These are phyloP conservation scores for Desmodesmus armatus DNA, from an alignment of 139 green algal species.

Conservation along the genomic window DNA sequence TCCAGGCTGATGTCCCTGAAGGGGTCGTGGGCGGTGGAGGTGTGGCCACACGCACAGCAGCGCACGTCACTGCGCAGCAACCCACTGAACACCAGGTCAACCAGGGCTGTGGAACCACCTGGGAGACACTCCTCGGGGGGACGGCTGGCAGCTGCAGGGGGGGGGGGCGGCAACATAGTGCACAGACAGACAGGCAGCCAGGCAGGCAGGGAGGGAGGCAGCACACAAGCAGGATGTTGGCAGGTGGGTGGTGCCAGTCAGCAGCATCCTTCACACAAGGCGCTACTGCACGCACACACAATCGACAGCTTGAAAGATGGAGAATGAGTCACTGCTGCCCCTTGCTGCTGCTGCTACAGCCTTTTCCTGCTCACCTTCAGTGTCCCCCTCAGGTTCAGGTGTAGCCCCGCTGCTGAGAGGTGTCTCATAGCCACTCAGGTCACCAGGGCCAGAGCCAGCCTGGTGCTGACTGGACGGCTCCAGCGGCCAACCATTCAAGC, in stretches of 20 bases:
- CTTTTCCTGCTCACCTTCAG: constrained; percentile 11
- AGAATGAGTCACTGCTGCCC: too few relatives aligned
- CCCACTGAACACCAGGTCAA: constrained; percentile 81
- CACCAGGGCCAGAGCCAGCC: neutral
- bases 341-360: too few relatives aligned
- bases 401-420: constrained; percentile 12
- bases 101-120: constrained; percentile 25
- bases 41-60: constrained; percentile 84
- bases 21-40: constrained; percentile 85
- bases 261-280: too few relatives aligned
- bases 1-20: constrained; percentile 41
- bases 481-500: neutral
- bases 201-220: neutral
- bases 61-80: constrained; percentile 86
- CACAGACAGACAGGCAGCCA: neutral
- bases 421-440: neutral
- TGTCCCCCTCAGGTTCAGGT: constrained; percentile 16
- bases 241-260: too few relatives aligned
- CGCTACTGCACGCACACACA: too few relatives aligned
- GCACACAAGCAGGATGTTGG: too few relatives aligned
- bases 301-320: too few relatives aligned
- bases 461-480: too few relatives aligned
- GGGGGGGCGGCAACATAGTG: neutral
- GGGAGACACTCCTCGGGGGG: neutral
- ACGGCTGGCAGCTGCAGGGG: neutral